Conservation (phyloP, 2,329 filamentous ascomycete species). For the Claviceps pusilla region DNA sequence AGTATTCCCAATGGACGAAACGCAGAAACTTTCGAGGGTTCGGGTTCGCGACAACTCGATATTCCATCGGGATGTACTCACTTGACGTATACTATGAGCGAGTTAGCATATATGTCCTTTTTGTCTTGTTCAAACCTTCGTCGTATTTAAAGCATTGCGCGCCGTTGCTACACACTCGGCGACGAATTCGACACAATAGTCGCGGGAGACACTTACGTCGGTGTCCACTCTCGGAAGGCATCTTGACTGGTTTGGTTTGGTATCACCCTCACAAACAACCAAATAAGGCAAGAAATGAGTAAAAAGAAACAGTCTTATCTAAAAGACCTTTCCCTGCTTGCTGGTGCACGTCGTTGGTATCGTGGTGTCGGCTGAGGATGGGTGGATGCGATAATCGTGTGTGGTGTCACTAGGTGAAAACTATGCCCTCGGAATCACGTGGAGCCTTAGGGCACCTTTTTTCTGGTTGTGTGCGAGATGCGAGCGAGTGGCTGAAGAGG, state of each 20-base stretch:
- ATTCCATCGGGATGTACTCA: constrained; percentile 36
- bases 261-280: constrained; percentile 33
- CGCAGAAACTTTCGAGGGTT: neutral
- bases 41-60: neutral
- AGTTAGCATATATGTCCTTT: neutral
- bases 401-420: constrained; percentile 18
- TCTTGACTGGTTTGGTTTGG: constrained; percentile 45
- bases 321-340: constrained; percentile 30
- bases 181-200: neutral
- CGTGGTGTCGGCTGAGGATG: constrained; percentile 16
- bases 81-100: constrained; percentile 65
- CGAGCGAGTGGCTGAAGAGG: constrained; percentile 1
- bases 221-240: constrained; percentile 80
- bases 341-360: constrained; percentile 26
- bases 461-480: neutral
- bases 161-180: neutral
- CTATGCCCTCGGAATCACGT: constrained; percentile 25
- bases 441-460: constrained; percentile 16
- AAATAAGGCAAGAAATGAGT: constrained; percentile 25
- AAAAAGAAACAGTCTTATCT: constrained; percentile 27
- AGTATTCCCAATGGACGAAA: neutral
- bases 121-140: constrained; percentile 18
- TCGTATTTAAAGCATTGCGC: constrained; percentile 4
- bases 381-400: constrained; percentile 23
- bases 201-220: constrained; percentile 51